phyloP scores from a whole-genome alignment of 768 basidiomycete genomes.

The Ramaria rubella region DNA sequence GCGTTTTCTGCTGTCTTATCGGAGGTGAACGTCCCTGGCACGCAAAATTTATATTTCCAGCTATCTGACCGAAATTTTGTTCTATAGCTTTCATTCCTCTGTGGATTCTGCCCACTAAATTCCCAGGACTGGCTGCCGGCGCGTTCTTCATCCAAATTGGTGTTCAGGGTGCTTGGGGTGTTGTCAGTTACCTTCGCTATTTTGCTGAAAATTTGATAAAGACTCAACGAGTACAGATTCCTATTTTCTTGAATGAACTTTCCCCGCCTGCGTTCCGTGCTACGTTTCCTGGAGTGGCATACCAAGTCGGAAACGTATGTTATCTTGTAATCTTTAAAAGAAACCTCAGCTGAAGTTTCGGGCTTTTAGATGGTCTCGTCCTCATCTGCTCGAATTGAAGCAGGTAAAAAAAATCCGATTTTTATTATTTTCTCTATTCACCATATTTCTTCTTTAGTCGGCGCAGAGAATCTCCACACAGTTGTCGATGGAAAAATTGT shows the following conservation, averaged over 20 bases:
- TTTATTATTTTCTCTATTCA: background rate
- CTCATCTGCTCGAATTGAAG: slow-evolving; percentile 76
- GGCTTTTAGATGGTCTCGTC: slow-evolving; percentile 56
- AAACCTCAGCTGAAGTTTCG: background rate
- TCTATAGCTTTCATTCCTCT: slow-evolving; percentile 54
- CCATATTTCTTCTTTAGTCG: slow-evolving; percentile 38
- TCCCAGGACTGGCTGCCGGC: slow-evolving; percentile 66
- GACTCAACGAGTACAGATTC: slow-evolving; percentile 34
- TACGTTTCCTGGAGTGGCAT: slow-evolving; percentile 79
- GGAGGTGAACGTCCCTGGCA: slow-evolving; percentile 32
- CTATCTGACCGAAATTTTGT: background rate
- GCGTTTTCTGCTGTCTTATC: slow-evolving; percentile 48
- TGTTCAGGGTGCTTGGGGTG: slow-evolving; percentile 88
- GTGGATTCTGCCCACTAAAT: slow-evolving; percentile 74
- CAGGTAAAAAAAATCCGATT: slow-evolving; percentile 32
- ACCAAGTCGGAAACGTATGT: slow-evolving; percentile 68
- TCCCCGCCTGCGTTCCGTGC: slow-evolving; percentile 86
- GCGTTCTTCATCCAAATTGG: slow-evolving; percentile 86
- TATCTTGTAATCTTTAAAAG: background rate
- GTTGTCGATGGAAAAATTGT: slow-evolving; percentile 38
- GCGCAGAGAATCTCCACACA: slow-evolving; percentile 51
- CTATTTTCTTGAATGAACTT: slow-evolving; percentile 77
- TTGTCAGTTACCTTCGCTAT: slow-evolving; percentile 39
- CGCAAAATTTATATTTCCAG: background rate
- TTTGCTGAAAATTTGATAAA: background rate